Base-by-base conservation (phyloP, 768 basidiomycete species). In the Solioccasus polychromus region DNA sequence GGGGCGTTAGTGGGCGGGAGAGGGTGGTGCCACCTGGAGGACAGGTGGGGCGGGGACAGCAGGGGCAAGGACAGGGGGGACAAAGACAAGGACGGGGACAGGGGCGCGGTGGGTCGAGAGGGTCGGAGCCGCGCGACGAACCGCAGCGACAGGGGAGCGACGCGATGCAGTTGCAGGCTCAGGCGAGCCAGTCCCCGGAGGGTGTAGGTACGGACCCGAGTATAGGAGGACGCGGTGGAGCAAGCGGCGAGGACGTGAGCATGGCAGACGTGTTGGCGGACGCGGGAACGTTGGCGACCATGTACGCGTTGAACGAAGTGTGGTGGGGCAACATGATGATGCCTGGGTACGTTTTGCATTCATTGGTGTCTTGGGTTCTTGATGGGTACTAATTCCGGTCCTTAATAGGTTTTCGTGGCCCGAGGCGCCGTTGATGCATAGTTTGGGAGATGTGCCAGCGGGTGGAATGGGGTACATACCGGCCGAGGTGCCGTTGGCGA, bases 311-410 rank as follows among this genome's bases (percentile, higher is more conserved):
- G 45, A 82, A 84, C 50, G 85, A 82, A 39, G 74, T 68, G 8
- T 90, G 81, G 77, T 88, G 85, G 86, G 66, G 75, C 35, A 85
- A 77, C 39, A 83, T 88, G 81, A 85, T 89, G 86, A 86, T 90
- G 84, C 88, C 88, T 29, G 88, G 88, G 83, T 52, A 1, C 32
- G 42, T 44, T 14, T 10, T 2, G 5, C 30, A 31, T 34, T 18
- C 17, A 6, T 34, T 34, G 4, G 5, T 17, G 6, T 34, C 10
- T 6, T 34, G 7, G 32, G n/a, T 34, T 7, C 10, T 7, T 34
- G 30, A n/a, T n/a, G n/a, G n/a, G n/a, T n/a, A 15, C 30, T 31
- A 15, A 31, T 12, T 15, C 4, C n/a, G 5, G 30, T 31, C n/a
- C 11, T 9, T 9, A 9, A 26, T 29, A 66, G 64, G 22, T 66